These are phyloP conservation scores for Lathyrus aphaca DNA, from an alignment of 306 rosid genomes.

Conservation along the genomic window DNA sequence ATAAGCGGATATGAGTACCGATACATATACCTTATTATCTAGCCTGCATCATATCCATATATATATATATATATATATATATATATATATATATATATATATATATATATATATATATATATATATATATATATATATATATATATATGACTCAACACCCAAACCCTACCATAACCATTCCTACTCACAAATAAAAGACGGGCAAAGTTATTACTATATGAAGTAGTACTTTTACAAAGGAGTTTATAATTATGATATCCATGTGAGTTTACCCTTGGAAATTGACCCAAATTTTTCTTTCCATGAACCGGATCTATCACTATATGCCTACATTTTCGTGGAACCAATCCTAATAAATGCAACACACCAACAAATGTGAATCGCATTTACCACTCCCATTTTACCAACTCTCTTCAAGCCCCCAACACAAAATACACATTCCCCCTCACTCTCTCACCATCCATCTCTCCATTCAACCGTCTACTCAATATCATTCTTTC, in stretches of 20 bases:
- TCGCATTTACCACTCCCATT: conserved; percentile 3
- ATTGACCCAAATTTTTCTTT: background rate
- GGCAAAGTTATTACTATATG: too few relatives aligned
- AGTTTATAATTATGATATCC: background rate
- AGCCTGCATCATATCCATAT: too few relatives aligned
- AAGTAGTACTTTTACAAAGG: too few relatives aligned
- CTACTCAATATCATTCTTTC: background rate
- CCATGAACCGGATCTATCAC: background rate
- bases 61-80: too few relatives aligned
- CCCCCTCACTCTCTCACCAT: background rate
- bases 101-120: too few relatives aligned
- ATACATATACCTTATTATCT: too few relatives aligned
- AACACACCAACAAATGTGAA: conserved; percentile 6
- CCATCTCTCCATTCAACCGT: background rate
- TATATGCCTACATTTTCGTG: background rate
- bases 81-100: too few relatives aligned
- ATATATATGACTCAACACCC: too few relatives aligned
- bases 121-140: too few relatives aligned
- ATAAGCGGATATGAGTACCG: too few relatives aligned
- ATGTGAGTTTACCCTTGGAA: background rate
- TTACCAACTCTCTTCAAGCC: conserved; percentile 23
- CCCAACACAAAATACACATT: background rate
- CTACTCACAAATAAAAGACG: too few relatives aligned
- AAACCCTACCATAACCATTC: too few relatives aligned
- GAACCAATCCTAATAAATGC: conserved; percentile 2